These are phyloP conservation scores for Digitaria exilis DNA, from an alignment of 202 grass and related monocot species.

Conservation along the genomic window DNA sequence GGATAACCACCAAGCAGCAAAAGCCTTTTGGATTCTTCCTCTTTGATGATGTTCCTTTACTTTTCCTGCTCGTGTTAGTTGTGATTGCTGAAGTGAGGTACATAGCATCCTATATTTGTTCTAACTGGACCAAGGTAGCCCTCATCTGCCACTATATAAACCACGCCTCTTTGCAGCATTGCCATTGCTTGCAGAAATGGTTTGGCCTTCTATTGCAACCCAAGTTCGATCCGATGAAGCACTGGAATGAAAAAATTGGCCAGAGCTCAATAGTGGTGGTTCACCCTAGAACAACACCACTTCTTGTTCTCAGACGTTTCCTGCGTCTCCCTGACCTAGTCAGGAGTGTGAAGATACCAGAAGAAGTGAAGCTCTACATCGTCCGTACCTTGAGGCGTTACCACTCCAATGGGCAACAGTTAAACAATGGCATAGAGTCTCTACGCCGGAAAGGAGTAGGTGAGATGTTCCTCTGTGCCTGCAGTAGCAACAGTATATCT, in stretches of 20 bases:
- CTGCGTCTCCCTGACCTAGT: not conserved
- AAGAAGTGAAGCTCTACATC: not conserved
- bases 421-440: not conserved
- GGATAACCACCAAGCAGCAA: too few species aligned
- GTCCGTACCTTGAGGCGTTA: not conserved
- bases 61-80: not conserved
- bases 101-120: not conserved
- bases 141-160: not conserved
- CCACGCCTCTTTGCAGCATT: not conserved
- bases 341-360: not conserved
- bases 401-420: not conserved
- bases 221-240: not conserved
- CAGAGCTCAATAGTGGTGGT: not conserved
- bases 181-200: not conserved
- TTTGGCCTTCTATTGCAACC: not conserved
- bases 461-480: not conserved
- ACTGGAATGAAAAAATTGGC: not conserved
- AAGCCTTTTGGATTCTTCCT: too few species aligned
- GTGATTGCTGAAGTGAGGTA: not conserved
- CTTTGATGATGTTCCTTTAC: not conserved
- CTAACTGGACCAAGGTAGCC: constrained; percentile 27
- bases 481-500: not conserved
- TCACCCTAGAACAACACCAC: not conserved
- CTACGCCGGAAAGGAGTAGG: not conserved
- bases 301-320: not conserved